Conservation (phyloP, 495 filamentous ascomycete species). For the Ascodesmis nigricans region DNA sequence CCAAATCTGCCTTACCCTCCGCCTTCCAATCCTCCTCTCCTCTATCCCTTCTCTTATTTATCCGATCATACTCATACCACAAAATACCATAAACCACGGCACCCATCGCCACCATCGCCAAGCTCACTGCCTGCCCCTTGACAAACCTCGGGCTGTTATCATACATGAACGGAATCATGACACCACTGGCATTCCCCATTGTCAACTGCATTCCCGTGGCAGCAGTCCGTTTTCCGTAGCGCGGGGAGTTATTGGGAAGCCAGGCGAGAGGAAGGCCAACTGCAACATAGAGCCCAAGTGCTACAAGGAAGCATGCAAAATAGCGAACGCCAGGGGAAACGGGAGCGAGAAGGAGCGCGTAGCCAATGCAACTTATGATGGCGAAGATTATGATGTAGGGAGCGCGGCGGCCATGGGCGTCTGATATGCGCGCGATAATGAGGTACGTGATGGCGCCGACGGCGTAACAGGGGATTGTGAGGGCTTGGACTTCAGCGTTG, state of each 20-base stretch:
- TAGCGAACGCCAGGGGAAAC: constrained; percentile 42
- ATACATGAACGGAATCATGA: constrained; percentile 47
- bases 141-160: constrained; percentile 2
- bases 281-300: constrained; percentile 45
- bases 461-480: constrained; percentile 60
- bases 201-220: constrained; percentile 49
- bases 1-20: constrained; percentile 36
- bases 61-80: constrained; percentile 27
- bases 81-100: constrained; percentile 28
- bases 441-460: constrained; percentile 47
- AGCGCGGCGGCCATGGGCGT: constrained; percentile 37
- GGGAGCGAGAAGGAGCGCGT: constrained; percentile 40
- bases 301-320: constrained; percentile 48
- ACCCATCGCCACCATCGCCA: constrained; percentile 23
- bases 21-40: constrained; percentile 34
- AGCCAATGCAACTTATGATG: constrained; percentile 40
- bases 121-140: constrained; percentile 25
- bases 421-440: constrained; percentile 36
- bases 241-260: constrained; percentile 33
- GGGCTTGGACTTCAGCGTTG: constrained; percentile 40
- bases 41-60: constrained; percentile 32
- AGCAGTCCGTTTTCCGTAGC: constrained; percentile 51
- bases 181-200: constrained; percentile 43
- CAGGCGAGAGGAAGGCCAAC: constrained; percentile 52
- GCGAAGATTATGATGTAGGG: constrained; percentile 37